These are phyloP conservation scores for Leccinum solheimii DNA, from an alignment of 1,284 basidiomycete species.

Conservation along the genomic window DNA sequence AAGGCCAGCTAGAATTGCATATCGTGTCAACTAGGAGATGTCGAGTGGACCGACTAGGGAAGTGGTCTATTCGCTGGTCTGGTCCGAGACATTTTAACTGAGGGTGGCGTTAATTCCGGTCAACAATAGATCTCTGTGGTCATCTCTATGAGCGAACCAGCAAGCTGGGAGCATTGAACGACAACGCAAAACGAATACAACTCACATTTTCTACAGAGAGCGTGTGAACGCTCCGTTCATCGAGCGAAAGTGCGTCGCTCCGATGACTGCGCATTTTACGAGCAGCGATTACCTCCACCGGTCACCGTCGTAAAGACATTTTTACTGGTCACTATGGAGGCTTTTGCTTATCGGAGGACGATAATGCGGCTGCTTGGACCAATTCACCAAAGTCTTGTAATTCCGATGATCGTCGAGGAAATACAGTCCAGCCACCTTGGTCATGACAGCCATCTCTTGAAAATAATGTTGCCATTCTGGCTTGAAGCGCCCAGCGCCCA, in stretches of 20 bases:
- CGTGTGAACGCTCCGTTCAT: neutral
- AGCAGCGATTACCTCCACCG: neutral
- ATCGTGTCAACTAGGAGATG: slow-evolving; percentile 54
- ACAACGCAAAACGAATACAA: neutral
- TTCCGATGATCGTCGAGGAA: slow-evolving; percentile 3
- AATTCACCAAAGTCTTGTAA: neutral
- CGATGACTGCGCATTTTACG: neutral
- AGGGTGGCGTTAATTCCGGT: neutral
- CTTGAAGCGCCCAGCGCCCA: neutral
- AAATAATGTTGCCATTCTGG: neutral
- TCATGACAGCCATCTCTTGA: slow-evolving; percentile 3
- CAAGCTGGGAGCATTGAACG: neutral
- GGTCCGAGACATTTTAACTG: neutral
- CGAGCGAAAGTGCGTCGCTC: no score
- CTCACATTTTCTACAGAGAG: neutral
- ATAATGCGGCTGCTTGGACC: neutral
- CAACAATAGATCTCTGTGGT: neutral
- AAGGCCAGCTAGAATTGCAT: slow-evolving; percentile 64
- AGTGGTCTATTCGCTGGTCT: neutral
- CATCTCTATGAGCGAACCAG: neutral
- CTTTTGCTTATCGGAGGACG: neutral
- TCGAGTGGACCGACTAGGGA: slow-evolving; percentile 50
- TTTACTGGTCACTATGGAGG: neutral
- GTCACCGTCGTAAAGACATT: neutral
- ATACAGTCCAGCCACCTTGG: neutral